Percentiles rank a stretch among this genome's conserved stretches.
phyloP scores from a whole-genome alignment of 2,329 filamentous ascomycete genomes.

The Sporothrix sp. region DNA sequence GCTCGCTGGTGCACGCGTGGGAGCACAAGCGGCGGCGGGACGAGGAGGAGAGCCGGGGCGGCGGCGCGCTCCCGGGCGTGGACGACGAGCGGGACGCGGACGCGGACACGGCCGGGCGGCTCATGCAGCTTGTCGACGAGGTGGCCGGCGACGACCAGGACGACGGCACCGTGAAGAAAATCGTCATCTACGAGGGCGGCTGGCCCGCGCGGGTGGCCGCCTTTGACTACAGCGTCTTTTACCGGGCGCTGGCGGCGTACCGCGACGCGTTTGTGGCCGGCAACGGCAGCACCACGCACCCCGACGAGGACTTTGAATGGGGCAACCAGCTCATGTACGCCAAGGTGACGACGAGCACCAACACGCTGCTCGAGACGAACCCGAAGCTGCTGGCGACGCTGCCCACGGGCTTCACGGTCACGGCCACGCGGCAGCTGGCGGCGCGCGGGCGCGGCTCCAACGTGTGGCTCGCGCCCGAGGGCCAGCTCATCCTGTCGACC shows the following conservation, averaged over 20 bases:
- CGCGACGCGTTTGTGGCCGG: conserved; percentile 39
- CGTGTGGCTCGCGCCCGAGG: conserved; percentile 87
- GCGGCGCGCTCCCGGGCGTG: background rate
- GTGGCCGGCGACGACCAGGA: conserved; percentile 50
- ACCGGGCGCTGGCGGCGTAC: conserved; percentile 59
- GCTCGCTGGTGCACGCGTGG: conserved; percentile 13
- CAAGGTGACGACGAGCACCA: conserved; percentile 88
- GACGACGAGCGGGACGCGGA: background rate
- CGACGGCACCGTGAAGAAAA: conserved; percentile 54
- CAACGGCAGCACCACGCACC: conserved; percentile 31
- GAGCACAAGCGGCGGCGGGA: background rate
- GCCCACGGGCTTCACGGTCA: conserved; percentile 76
- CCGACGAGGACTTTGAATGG: conserved; percentile 40
- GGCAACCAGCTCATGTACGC: conserved; percentile 75
- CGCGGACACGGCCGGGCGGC: conserved; percentile 2
- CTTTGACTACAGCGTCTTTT: conserved; percentile 79
- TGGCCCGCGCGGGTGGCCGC: conserved; percentile 69
- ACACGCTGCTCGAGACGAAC: conserved; percentile 89
- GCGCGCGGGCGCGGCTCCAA: conserved; percentile 84
- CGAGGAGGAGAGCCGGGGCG: background rate
- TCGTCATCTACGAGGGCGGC: conserved; percentile 60
- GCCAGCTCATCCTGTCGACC: conserved; percentile 78
- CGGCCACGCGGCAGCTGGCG: conserved; percentile 79
- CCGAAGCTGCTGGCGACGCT: conserved; percentile 63
- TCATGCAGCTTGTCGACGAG: conserved; percentile 9